Evolutionary conservation across 2,329 filamentous ascomycete species (phyloP).

Genomic region (Ceratocystis cubensis): DNA sequence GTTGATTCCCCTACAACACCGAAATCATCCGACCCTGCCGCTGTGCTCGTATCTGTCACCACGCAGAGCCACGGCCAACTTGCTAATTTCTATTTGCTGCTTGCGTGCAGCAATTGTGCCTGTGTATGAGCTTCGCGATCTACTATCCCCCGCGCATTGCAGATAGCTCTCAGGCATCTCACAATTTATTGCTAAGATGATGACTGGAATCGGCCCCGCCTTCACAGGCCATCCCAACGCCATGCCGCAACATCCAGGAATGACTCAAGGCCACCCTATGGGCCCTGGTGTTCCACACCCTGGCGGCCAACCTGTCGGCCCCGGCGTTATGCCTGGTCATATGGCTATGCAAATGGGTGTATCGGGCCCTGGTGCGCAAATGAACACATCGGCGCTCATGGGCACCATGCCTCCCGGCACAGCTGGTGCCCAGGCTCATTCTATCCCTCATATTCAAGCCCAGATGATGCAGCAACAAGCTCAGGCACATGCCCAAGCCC

Average conservation of each 20-base stretch:
- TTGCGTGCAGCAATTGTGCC: background rate
- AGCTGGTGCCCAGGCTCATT: slow-evolving; percentile 51
- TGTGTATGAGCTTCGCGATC: background rate
- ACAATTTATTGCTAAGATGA: slow-evolving; percentile 40
- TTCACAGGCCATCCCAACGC: slow-evolving; percentile 55
- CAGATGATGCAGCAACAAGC: slow-evolving; percentile 43
- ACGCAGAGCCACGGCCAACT: background rate
- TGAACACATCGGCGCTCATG: slow-evolving; percentile 63
- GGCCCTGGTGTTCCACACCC: slow-evolving; percentile 53
- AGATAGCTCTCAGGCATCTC: background rate
- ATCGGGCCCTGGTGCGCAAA: slow-evolving; percentile 53
- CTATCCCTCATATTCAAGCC: slow-evolving; percentile 54
- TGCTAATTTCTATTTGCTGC: background rate
- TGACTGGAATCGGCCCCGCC: slow-evolving; percentile 54
- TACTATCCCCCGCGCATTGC: background rate
- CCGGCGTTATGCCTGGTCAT: slow-evolving; percentile 53
- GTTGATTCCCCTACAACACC: background rate
- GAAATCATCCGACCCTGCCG: background rate
- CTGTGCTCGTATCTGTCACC: background rate
- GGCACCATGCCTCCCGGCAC: slow-evolving; percentile 59
- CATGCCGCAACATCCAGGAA: slow-evolving; percentile 59
- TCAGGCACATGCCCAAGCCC: slow-evolving; percentile 23
- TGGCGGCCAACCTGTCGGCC: slow-evolving; percentile 52
- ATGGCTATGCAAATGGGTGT: slow-evolving; percentile 56
- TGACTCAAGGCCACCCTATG: slow-evolving; percentile 50